phyloP scores from a whole-genome alignment of 768 basidiomycete genomes.

The Calocybe cyanea region DNA sequence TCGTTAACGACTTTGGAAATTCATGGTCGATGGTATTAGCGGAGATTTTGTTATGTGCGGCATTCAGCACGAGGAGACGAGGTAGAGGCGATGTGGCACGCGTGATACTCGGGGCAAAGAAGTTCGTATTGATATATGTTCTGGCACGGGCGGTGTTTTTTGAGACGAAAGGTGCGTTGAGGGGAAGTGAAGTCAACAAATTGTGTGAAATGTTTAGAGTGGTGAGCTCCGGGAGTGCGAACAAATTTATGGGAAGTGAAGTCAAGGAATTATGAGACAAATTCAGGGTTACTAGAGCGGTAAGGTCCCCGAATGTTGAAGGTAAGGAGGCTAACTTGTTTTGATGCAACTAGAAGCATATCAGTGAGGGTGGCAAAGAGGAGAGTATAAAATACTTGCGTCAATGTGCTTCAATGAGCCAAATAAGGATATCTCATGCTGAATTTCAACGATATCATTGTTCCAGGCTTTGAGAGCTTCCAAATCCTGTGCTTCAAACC shows the following conservation, averaged over 20 bases:
- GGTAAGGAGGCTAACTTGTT: slow-evolving; percentile 67
- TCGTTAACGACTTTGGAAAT: slow-evolving; percentile 52
- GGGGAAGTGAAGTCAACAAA: slow-evolving; percentile 53
- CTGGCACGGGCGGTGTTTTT: slow-evolving; percentile 20
- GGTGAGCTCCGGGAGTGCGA: slow-evolving; percentile 63
- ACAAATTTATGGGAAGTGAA: slow-evolving; percentile 59
- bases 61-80: slow-evolving; percentile 58
- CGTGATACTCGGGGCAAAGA: slow-evolving; percentile 60
- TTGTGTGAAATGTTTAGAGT: slow-evolving; percentile 74
- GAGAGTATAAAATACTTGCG: slow-evolving; percentile 41
- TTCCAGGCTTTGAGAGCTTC: slow-evolving; percentile 73
- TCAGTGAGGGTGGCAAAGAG: background rate
- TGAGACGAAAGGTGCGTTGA: slow-evolving; percentile 53
- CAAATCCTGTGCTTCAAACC: slow-evolving; percentile 83
- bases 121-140: slow-evolving; percentile 41
- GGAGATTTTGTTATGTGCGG: slow-evolving; percentile 62
- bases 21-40: slow-evolving; percentile 49
- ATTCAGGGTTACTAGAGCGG: slow-evolving; percentile 62
- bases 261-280: slow-evolving; percentile 70
- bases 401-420: slow-evolving; percentile 79
- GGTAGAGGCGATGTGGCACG: slow-evolving; percentile 67
- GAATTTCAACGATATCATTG: slow-evolving; percentile 76
- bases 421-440: slow-evolving; percentile 80
- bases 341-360: slow-evolving; percentile 56
- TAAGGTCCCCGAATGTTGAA: slow-evolving; percentile 63